phyloP scores from a whole-genome alignment of 1,284 basidiomycete genomes.

The Leccinum fuscescens region DNA sequence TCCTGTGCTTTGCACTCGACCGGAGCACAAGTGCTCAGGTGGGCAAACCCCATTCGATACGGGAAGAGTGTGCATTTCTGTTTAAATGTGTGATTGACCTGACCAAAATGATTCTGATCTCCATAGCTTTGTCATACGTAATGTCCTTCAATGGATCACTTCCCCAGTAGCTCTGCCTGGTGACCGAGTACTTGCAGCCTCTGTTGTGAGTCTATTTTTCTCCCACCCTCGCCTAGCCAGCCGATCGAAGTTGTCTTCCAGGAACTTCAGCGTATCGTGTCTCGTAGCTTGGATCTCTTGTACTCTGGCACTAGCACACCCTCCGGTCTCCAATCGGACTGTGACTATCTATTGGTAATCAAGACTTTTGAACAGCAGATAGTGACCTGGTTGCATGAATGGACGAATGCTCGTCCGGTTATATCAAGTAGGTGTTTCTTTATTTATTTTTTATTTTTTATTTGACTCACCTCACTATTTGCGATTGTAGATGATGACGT shows the following conservation, averaged over 20 bases:
- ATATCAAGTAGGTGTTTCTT: conserved; percentile 16
- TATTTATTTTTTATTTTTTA: not conserved
- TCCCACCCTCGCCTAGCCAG: not conserved
- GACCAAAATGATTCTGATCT: conserved; percentile 3
- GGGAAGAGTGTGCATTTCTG: conserved; percentile 70
- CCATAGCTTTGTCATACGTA: conserved; percentile 81
- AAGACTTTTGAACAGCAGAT: conserved; percentile 85
- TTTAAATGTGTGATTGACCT: not conserved
- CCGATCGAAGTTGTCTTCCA: conserved; percentile 29
- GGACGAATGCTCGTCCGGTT: conserved; percentile 38
- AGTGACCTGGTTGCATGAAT: conserved; percentile 65
- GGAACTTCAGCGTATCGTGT: conserved; percentile 86
- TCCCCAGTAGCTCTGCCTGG: conserved; percentile 59
- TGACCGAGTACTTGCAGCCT: conserved; percentile 68
- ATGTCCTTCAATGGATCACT: conserved; percentile 70
- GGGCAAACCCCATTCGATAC: conserved; percentile 85
- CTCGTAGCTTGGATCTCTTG: conserved; percentile 85
- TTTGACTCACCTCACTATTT: conserved; percentile 6
- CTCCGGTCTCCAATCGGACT: conserved; percentile 84
- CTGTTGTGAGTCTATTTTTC: conserved; percentile 52
- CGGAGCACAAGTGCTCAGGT: conserved; percentile 90
- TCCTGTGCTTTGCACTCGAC: conserved; percentile 88
- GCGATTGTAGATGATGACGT: conserved; percentile 30
- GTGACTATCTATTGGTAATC: conserved; percentile 83
- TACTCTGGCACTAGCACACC: conserved; percentile 82